Evolutionary conservation across 768 basidiomycete genomes (phyloP).

Genomic region (Coprinellus micaceus): DNA sequence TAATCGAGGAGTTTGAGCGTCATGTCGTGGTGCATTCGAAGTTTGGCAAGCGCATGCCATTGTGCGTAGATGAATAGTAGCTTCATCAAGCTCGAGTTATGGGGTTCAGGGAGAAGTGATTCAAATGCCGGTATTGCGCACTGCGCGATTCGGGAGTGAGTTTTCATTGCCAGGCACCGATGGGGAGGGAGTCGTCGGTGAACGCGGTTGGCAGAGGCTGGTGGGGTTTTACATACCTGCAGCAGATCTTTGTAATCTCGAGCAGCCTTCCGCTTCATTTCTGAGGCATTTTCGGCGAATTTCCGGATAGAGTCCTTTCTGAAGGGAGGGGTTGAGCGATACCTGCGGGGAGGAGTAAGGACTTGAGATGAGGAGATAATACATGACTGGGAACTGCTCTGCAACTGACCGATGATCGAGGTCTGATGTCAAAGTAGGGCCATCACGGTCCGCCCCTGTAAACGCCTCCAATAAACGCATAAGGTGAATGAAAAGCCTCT

Average conservation of each 20-base stretch:
- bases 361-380: too few species aligned
- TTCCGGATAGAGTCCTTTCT: slow-evolving; percentile 30
- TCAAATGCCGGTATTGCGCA: slow-evolving; percentile 32
- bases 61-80: too few species aligned
- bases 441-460: background rate
- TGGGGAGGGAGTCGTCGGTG: too few species aligned
- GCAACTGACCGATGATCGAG: background rate
- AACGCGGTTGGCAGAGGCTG: background rate
- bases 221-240: slow-evolving; percentile 21
- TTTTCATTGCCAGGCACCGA: too few species aligned
- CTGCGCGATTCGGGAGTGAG: too few species aligned
- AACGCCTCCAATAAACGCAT: background rate
- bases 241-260: slow-evolving; percentile 36
- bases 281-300: slow-evolving; percentile 27
- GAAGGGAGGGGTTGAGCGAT: slow-evolving; percentile 17
- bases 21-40: background rate
- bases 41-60: too few species aligned
- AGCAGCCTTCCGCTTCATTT: slow-evolving; percentile 29
- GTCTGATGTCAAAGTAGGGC: background rate
- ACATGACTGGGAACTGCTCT: too few species aligned
- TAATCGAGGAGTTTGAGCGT: background rate
- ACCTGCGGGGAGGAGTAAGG: too few species aligned
- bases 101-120: too few species aligned
- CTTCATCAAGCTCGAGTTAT: too few species aligned
- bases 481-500: too few species aligned